A percentile compares a stretch with the other conserved stretches of the same genome.
These are phyloP conservation scores for Apiospora malaysiana DNA, from an alignment of 2,329 filamentous ascomycete genomes.

Conservation along the genomic window DNA sequence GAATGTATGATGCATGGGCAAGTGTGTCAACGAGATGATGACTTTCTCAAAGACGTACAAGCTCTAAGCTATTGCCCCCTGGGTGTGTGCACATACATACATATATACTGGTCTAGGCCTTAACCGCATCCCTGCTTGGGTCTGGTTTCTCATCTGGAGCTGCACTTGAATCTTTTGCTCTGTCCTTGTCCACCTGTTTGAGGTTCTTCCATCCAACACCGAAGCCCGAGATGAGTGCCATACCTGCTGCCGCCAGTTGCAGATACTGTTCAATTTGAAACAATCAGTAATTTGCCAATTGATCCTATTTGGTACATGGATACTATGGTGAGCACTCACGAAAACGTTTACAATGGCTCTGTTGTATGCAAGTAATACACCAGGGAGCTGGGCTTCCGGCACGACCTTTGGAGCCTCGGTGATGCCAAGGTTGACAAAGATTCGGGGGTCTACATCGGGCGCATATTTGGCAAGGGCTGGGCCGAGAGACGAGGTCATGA, in stretches of 20 bases:
- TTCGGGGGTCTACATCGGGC: constrained; percentile 41
- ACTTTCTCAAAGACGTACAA: neutral
- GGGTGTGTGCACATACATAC: neutral
- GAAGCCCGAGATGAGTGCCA: constrained; percentile 31
- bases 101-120: neutral
- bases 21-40: neutral
- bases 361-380: constrained; percentile 43
- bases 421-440: constrained; percentile 48
- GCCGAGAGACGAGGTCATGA: constrained; percentile 56
- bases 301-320: neutral
- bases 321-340: constrained; percentile 24
- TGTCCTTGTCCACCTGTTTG: constrained; percentile 32
- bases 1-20: constrained; percentile 21
- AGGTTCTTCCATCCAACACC: constrained; percentile 35
- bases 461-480: constrained; percentile 48
- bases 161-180: constrained; percentile 2
- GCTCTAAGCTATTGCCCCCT: neutral
- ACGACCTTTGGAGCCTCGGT: constrained; percentile 47
- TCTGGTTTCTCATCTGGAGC: neutral
- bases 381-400: constrained; percentile 39
- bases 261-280: constrained; percentile 31
- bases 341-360: constrained; percentile 32
- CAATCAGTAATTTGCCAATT: neutral
- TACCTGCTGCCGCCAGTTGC: constrained; percentile 32
- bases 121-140: neutral